Evolutionary conservation across 2,329 filamentous ascomycete genomes (phyloP).

Genomic region (Ascochyta viciae-villosae): DNA sequence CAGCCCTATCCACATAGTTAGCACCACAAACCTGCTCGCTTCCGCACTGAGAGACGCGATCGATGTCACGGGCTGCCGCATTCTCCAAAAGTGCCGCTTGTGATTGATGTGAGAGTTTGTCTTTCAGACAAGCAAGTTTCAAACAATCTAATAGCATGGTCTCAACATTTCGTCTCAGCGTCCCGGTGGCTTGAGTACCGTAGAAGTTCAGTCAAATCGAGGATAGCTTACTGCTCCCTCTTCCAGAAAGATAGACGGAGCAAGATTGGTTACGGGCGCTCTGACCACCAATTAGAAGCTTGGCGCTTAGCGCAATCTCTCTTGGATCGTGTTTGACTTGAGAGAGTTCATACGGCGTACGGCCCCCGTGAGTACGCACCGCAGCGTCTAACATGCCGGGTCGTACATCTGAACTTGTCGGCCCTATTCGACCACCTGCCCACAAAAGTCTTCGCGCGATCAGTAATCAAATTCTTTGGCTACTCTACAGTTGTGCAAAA

Average conservation of each 20-base stretch:
- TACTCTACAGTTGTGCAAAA: not conserved
- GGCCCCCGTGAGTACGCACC: not conserved
- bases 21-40: not conserved
- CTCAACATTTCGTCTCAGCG: slow-evolving; percentile 4
- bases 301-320: too few relatives aligned
- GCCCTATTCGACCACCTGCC: not conserved
- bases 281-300: too few relatives aligned
- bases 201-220: too few relatives aligned
- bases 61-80: not conserved
- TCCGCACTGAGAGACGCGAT: not conserved
- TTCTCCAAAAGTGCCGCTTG: not conserved
- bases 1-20: not conserved
- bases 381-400: slow-evolving; percentile 1
- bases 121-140: not conserved
- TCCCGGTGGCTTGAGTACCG: not conserved
- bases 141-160: not conserved
- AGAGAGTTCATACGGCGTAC: too few relatives aligned
- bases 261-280: too few relatives aligned
- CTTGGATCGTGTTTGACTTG: too few relatives aligned
- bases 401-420: not conserved
- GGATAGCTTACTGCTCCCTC: too few relatives aligned
- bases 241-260: too few relatives aligned
- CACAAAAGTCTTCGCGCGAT: not conserved
- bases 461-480: not conserved
- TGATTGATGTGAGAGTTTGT: not conserved